A percentile compares a stretch with the other conserved stretches of the same genome.
Conservation (phyloP, 306 rosid genomes). For the Prunus mira region DNA sequence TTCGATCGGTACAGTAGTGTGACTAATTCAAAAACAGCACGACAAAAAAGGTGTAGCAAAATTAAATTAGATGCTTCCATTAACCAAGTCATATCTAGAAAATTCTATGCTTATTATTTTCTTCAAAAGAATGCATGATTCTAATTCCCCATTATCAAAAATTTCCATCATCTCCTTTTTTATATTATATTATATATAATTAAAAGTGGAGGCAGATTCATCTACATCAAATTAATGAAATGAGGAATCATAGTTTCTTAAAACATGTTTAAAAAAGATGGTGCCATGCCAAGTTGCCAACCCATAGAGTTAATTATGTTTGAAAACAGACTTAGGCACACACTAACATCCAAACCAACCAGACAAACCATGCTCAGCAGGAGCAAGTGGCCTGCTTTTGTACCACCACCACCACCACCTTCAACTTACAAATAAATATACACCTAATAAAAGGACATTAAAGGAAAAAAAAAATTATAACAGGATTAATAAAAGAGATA, state of each 20-base stretch:
- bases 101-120: not conserved
- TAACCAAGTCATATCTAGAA: not conserved
- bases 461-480: not conserved
- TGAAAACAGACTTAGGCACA: not conserved
- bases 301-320: not conserved
- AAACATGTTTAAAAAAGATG: not conserved
- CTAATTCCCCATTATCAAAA: not conserved
- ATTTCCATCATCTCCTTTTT: not conserved
- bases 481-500: too few relatives aligned
- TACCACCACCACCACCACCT: not conserved
- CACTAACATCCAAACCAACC: slow-evolving; percentile 2
- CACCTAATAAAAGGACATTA: not conserved
- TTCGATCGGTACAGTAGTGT: not conserved
- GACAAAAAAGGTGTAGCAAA: not conserved
- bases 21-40: not conserved
- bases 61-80: slow-evolving; percentile 6
- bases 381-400: not conserved
- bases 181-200: not conserved
- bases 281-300: slow-evolving; percentile 6
- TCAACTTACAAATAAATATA: slow-evolving; percentile 9
- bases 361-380: not conserved
- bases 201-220: not conserved
- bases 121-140: not conserved
- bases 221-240: not conserved
- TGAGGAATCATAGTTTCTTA: not conserved